A percentile compares a stretch with the other conserved stretches of the same genome.
phyloP scores from a whole-genome alignment of 352 stramenopile genomes.

The Pythium insidiosum region DNA sequence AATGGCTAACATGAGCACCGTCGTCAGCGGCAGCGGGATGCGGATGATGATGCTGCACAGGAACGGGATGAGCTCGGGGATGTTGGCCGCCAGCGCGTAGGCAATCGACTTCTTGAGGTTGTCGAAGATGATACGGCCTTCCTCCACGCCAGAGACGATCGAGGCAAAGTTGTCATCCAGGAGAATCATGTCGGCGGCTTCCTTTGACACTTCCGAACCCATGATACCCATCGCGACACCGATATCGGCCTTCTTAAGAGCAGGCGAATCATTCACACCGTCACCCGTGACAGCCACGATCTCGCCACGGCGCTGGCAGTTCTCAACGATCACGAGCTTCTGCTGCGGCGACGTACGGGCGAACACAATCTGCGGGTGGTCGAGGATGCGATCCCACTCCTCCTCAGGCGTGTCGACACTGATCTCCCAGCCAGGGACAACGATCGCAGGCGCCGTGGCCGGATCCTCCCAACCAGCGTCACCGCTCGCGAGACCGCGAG shows the following conservation, averaged over 20 bases:
- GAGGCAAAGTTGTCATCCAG: slow-evolving; percentile 97
- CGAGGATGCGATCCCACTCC: slow-evolving; percentile 83
- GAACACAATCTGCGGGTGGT: slow-evolving; percentile 91
- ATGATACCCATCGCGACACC: slow-evolving; percentile 97
- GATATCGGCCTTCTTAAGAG: slow-evolving; percentile 96
- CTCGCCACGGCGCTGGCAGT: slow-evolving; percentile 74
- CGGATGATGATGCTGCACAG: slow-evolving; percentile 81
- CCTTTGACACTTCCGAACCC: slow-evolving; percentile 94
- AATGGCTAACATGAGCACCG: slow-evolving; percentile 87
- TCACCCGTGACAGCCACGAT: slow-evolving; percentile 95
- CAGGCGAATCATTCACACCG: slow-evolving; percentile 97
- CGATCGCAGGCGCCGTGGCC: slow-evolving; percentile 58
- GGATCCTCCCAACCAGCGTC: slow-evolving; percentile 74
- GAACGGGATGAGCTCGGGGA: slow-evolving; percentile 84
- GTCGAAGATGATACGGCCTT: slow-evolving; percentile 93
- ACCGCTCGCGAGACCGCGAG: slow-evolving; percentile 37
- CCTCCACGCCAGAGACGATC: slow-evolving; percentile 92
- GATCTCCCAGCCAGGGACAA: slow-evolving; percentile 81
- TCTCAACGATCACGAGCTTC: slow-evolving; percentile 94
- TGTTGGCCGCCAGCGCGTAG: slow-evolving; percentile 90
- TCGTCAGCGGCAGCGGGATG: slow-evolving; percentile 86
- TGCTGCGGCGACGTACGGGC: slow-evolving; percentile 92
- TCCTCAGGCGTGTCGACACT: slow-evolving; percentile 65
- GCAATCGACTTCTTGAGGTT: slow-evolving; percentile 94
- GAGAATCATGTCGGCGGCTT: slow-evolving; percentile 94